Conservation (phyloP, 2,329 filamentous ascomycete genomes). For the Escovopsis sp. region DNA sequence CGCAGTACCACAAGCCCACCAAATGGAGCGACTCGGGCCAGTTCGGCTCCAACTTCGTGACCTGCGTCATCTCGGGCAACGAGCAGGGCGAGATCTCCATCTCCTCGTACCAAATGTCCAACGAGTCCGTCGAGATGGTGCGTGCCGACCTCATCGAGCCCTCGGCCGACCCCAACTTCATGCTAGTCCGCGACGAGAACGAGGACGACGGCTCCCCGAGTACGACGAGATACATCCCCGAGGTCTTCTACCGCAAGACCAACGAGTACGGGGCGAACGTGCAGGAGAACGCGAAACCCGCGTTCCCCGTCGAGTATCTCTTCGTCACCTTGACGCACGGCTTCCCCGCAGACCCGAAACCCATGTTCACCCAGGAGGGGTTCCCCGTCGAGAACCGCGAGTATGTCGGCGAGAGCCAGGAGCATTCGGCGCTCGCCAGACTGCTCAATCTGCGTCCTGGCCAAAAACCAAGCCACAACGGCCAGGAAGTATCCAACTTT, state of each 20-base stretch:
- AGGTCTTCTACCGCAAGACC: slow-evolving; percentile 89
- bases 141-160: slow-evolving; percentile 88
- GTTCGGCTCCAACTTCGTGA: slow-evolving; percentile 95
- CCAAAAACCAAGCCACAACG: slow-evolving; percentile 45
- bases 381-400: slow-evolving; percentile 92
- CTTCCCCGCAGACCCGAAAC: slow-evolving; percentile 69
- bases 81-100: slow-evolving; percentile 78
- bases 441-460: slow-evolving; percentile 48
- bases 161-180: slow-evolving; percentile 79
- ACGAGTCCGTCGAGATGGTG: slow-evolving; percentile 94
- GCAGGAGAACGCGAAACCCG: slow-evolving; percentile 91
- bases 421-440: slow-evolving; percentile 53
- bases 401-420: slow-evolving; percentile 72
- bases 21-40: slow-evolving; percentile 94
- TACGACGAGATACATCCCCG: slow-evolving; percentile 79
- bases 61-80: slow-evolving; percentile 89
- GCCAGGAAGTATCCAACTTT: slow-evolving; percentile 73
- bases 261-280: slow-evolving; percentile 96
- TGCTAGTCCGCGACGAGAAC: slow-evolving; percentile 88
- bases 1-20: slow-evolving; percentile 72
- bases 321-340: slow-evolving; percentile 93
- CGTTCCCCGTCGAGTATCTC: slow-evolving; percentile 92
- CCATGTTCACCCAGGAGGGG: slow-evolving; percentile 55
- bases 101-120: slow-evolving; percentile 86
- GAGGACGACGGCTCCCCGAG: slow-evolving; percentile 59